Conservation (phyloP, 495 filamentous ascomycete species). For the Lasiosphaeria miniovina region DNA sequence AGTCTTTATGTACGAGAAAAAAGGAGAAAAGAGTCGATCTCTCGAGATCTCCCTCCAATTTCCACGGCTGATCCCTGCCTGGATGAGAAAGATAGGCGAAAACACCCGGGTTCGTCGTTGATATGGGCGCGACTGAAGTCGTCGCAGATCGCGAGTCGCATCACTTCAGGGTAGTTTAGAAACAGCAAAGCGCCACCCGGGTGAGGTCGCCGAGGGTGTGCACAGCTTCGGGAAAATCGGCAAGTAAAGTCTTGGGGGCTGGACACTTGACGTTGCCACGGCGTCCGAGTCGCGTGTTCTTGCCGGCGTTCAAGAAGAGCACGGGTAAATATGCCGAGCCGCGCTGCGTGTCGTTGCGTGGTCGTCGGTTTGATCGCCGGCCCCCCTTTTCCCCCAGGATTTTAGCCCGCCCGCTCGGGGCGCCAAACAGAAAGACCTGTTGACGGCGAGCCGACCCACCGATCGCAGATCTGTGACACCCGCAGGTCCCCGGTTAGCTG, state of each 20-base stretch:
- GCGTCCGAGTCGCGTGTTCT: too few relatives aligned
- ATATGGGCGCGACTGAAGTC: slow-evolving; percentile 6
- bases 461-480: background rate
- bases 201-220: background rate
- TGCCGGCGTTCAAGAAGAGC: too few relatives aligned
- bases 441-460: background rate
- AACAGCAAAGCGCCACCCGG: slow-evolving; percentile 1
- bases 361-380: background rate
- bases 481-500: too few relatives aligned
- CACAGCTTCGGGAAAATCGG: too few relatives aligned
- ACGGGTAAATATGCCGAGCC: too few relatives aligned
- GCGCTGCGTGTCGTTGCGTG: background rate
- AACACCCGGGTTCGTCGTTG: background rate
- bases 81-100: background rate
- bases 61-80: background rate
- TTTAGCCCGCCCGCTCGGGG: background rate
- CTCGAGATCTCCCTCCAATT: background rate
- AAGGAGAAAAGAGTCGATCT: background rate
- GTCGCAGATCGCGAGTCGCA: slow-evolving; percentile 4
- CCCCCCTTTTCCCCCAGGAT: background rate
- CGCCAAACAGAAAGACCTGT: background rate
- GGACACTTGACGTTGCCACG: background rate
- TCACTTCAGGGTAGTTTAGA: background rate
- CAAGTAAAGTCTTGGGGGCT: background rate
- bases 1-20: background rate